phyloP scores from a whole-genome alignment of 1,284 basidiomycete species.

The Cryptococcus floricola region DNA sequence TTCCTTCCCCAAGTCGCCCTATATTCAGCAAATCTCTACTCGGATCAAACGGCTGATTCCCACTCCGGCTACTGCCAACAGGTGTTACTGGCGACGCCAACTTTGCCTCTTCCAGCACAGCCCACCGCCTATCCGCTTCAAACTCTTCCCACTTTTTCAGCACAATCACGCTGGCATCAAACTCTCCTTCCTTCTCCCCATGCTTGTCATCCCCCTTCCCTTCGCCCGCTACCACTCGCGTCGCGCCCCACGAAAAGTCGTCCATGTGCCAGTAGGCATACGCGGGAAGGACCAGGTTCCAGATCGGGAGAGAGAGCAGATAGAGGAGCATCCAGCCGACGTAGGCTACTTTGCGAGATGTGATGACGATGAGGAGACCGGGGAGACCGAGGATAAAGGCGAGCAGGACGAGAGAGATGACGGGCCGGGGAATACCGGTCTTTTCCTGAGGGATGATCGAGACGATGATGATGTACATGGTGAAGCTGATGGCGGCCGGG shows the following conservation, averaged over 20 bases:
- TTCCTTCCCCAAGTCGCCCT: too few relatives aligned
- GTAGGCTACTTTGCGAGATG: constrained; percentile 88
- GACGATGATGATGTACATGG: constrained; percentile 82
- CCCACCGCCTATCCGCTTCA: constrained; percentile 88
- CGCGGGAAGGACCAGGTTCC: constrained; percentile 91
- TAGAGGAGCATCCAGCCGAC: constrained; percentile 97
- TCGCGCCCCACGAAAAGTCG: constrained; percentile 99
- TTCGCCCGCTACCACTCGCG: constrained; percentile 77
- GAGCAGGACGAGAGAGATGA: constrained; percentile 90
- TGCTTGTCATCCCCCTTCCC: constrained; percentile 61
- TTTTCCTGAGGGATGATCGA: constrained; percentile 72
- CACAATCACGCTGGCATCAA: constrained; percentile 91
- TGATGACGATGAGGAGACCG: constrained; percentile 88
- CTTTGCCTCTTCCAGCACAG: too few relatives aligned
- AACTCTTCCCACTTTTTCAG: constrained; percentile 99
- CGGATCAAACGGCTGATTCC: too few relatives aligned
- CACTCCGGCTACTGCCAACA: too few relatives aligned
- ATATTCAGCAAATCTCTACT: too few relatives aligned
- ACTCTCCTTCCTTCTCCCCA: constrained; percentile 89
- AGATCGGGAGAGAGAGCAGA: constrained; percentile 84
- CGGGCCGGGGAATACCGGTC: constrained; percentile 61
- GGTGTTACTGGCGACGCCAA: too few relatives aligned
- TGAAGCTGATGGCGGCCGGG: constrained; percentile 96
- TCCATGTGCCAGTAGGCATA: constrained; percentile 99
- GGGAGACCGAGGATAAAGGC: constrained; percentile 92